Base-by-base conservation (phyloP, 805 yeast genomes). In the Pichia gijzeniarum region DNA sequence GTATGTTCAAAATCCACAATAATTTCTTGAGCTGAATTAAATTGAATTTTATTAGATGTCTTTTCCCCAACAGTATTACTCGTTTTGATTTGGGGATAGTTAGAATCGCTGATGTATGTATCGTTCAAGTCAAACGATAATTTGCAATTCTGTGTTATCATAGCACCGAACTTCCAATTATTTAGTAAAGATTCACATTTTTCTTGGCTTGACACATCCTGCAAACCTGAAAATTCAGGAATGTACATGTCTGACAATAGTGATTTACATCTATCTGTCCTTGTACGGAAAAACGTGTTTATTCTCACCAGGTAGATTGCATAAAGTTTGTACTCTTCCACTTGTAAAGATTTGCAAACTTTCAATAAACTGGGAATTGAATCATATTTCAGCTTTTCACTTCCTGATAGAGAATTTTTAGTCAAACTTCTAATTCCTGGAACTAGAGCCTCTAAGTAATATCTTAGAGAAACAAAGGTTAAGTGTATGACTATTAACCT, bases 371-470 rank as follows among this genome's bases (percentile, higher is more conserved):
- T 17, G 3, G 40, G 13, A 13, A 31, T 12, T 6, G 35, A 5
- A 31, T 43, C 38, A 31, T 43, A 43, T 3, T 25, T 9, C 12
- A 37, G 4, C 18, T 37, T 36, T 25, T 43, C 38, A 18, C 20
- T n/a, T 10, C 37, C 38, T 3, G n/a, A 14, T 8, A 37, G 37
- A 16, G 41, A 43, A 20, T 12, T 32, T 22, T 35, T 43, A 14
- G 33, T 4, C 10, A 43, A 43, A 16, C 35, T 30, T 38, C 45
- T 37, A 16, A 21, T 32, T 3, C 45, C 45, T 13, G 45, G 45
- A 3, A 38, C 17, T 5, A 43, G 18, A 21, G 45, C 31, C 18
- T 37, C 41, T 27, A 43, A 33, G 12, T 30, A 36, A 25, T 37
- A 36, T 22, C 45, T 17, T 10, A 38, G 13, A 16, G 45, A 22